Base-by-base conservation (phyloP, 768 basidiomycete genomes). In the Lanmaoa pseudosensibilis region DNA sequence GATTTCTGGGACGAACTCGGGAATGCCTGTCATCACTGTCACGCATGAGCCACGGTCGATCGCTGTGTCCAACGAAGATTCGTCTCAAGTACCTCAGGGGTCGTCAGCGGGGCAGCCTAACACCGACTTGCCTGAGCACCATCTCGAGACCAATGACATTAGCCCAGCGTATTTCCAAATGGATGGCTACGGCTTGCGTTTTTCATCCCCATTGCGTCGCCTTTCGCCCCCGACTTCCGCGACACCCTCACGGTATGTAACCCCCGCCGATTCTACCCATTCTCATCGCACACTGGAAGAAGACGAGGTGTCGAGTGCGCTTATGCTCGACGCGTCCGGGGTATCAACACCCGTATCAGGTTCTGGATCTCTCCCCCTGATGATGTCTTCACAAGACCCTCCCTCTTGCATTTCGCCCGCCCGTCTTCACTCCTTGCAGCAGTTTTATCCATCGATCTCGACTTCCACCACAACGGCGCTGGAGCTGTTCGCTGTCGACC, bases 281-380 rank as follows among this genome's bases (percentile, higher is more conserved):
- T 18, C 34, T 5, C 15, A 15, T 18, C 57, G 30, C 1, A 23
- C 41, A n/a, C 58, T 50, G 43, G 69, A 67, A 13, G 65, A 71
- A 38, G 58, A 60, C 10, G 69, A 65, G 21, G 62, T 67, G 7
- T 56, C 51, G 61, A 52, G n/a, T 37, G 39, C 60, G 18, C 67
- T 70, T n/a, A 23, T 66, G 44, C 33, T 44, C 5, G 46, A n/a
- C 5, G 23, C n/a, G 5, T 64, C 69, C 15, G 49, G 51, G 13
- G 37, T 50, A n/a, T 60, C 59, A 23, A 61, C 64, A 18, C 60
- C 61, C 0, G 8, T 21, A 9, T 44, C 37, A 12, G 49, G 23
- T 18, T 23, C 52, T 7, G 5, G 30, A 0, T 21, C 57, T 19
- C n/a, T 41, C 15, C 46, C 57, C 41, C 34, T 27, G 27, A 27